Conservation (phyloP, 1,284 basidiomycete species). For the Ganoderma lucidum region DNA sequence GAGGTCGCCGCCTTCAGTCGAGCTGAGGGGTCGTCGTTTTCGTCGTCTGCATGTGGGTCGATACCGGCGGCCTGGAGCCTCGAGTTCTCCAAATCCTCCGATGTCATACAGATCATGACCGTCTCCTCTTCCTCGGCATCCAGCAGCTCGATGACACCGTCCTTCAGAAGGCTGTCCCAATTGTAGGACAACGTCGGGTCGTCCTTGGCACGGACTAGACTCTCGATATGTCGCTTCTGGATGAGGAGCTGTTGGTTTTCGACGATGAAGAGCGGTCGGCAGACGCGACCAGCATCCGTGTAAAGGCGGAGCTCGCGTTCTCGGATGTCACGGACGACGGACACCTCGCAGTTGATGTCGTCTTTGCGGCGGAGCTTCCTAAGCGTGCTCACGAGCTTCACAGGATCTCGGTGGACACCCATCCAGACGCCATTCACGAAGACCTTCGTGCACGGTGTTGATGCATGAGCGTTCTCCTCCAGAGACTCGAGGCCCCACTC, state of each 20-base stretch:
- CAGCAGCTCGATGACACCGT: slow-evolving; percentile 92
- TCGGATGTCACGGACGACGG: slow-evolving; percentile 96
- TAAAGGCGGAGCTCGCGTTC: slow-evolving; percentile 95
- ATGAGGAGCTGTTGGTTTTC: slow-evolving; percentile 88
- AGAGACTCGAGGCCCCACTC: slow-evolving; percentile 97
- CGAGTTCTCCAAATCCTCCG: slow-evolving; percentile 92
- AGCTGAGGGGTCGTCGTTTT: slow-evolving; percentile 86
- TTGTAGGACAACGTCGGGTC: slow-evolving; percentile 58
- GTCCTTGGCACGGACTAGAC: slow-evolving; percentile 61
- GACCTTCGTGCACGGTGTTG: slow-evolving; percentile 91
- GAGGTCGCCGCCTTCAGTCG: slow-evolving; percentile 85
- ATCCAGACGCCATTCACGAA: slow-evolving; percentile 99
- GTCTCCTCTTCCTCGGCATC: slow-evolving; percentile 99
- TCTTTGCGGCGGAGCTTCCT: slow-evolving; percentile 93
- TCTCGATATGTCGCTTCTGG: slow-evolving; percentile 87
- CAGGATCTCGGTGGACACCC: slow-evolving; percentile 97
- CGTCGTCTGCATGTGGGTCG: slow-evolving; percentile 66
- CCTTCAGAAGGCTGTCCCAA: slow-evolving; percentile 89
- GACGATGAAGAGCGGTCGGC: slow-evolving; percentile 97
- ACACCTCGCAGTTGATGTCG: slow-evolving; percentile 96
- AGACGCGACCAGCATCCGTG: slow-evolving; percentile 97
- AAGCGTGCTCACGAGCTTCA: slow-evolving; percentile 92
- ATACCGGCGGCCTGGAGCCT: slow-evolving; percentile 71
- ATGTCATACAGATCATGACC: slow-evolving; percentile 99
- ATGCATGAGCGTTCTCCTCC: slow-evolving; percentile 89